Evolutionary conservation across 305 asterid genomes (phyloP), one percentile per base, ranked within the genome.

Genomic region (Fraxinus floribunda): DNA sequence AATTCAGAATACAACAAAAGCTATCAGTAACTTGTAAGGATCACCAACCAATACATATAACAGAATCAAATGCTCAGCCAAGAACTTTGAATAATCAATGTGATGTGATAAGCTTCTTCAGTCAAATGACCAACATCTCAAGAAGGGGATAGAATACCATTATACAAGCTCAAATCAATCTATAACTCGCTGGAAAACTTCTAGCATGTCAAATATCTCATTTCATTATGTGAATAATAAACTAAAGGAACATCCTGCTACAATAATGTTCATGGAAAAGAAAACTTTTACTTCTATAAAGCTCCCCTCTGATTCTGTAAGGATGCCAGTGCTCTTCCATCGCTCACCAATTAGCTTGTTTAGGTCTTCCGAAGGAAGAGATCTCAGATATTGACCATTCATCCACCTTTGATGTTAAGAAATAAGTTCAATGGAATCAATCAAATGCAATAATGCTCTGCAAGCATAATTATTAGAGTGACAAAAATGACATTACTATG

Each of bases 341-440:
- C 85, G 93, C 30, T 89, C 91, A 83, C 97, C 99, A 32, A 94
- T 86, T 78, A 92, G 89, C 82, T 89, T 82, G 72, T 84, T 88
- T 38, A 90, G 82, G 66, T 94, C 88, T 78, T 81, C 91, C 38
- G 89, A 79, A 66, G 98, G 94, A 84, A 95, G 97, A 78, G 93
- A 86, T 90, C 91, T 89, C 95, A 94, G 90, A 90, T 95, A 89
- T 83, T 93, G 96, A 71, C 99, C 99, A 87, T 94, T 95, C 98
- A 95, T 94, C 99, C 99, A 95, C 92, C 99, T 95, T 86, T 83
- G 85, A 77, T 70, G 78, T 85, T 78, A 79, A 90, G 35, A 83
- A 86, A 83, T 38, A 81, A 26, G 86, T 57, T 71, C 46, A 79
- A 64, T 30, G 77, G 49, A 74, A 84, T 76, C 62, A 78, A 82